Conservation (phyloP, 208 protist species). For the Wallacemonas sp. region DNA sequence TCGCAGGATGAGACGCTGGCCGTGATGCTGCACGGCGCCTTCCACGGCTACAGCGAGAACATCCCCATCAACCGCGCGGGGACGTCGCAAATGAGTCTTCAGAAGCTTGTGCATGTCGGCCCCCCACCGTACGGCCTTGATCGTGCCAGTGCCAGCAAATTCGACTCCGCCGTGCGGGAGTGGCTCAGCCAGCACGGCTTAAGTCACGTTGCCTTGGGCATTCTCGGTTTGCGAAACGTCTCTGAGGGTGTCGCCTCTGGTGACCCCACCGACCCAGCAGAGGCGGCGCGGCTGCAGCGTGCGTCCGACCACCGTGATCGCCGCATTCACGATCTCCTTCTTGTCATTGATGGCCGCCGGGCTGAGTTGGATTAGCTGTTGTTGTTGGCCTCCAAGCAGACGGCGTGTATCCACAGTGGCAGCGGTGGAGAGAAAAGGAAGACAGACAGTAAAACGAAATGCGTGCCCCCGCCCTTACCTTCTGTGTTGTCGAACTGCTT, state of each 20-base stretch:
- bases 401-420: background rate
- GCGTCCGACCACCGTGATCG: constrained; percentile 40
- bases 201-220: constrained; percentile 65
- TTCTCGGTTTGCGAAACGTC: constrained; percentile 61
- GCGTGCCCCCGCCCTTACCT: too few relatives aligned
- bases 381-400: background rate
- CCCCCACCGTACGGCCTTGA: constrained; percentile 69
- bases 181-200: constrained; percentile 83
- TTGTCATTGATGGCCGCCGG: constrained; percentile 57
- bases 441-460: too few relatives aligned
- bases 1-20: constrained; percentile 48
- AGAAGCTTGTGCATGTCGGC: constrained; percentile 1
- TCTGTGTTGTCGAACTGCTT: too few relatives aligned
- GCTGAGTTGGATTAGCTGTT: constrained; percentile 26
- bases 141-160: constrained; percentile 83
- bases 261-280: background rate
- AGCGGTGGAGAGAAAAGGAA: too few relatives aligned
- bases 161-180: constrained; percentile 78
- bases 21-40: constrained; percentile 70
- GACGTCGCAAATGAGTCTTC: constrained; percentile 7
- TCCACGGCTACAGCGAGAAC: constrained; percentile 43
- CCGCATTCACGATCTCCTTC: constrained; percentile 41
- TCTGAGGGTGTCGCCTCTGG: constrained; percentile 16
- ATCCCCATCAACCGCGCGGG: background rate
- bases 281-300: constrained; percentile 29